Base-by-base conservation (phyloP, 2,329 filamentous ascomycete genomes). In the Corynespora cassiicola region DNA sequence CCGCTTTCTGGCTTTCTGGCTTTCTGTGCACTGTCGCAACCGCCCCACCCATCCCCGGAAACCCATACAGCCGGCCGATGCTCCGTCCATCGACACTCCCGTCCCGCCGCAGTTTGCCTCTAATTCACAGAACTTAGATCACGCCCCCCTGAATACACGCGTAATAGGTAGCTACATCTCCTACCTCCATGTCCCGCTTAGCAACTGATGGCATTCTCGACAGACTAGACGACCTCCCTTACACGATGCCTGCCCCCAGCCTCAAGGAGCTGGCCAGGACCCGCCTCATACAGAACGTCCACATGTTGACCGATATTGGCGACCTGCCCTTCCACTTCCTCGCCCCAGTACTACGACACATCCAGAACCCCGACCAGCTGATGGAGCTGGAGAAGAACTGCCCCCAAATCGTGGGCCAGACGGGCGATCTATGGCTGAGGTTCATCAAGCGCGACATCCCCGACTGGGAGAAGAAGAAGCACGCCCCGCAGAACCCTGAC, bases 371-470 rank as follows among this genome's bases (percentile, higher is more conserved):
- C 2, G 71, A 79, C 28, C 90, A 95, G 64, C 81, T 97, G 20
- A 70, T 74, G 50, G 67, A 77, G 39, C 78, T 96, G 42, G 91
- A 96, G 70, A 46, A 78, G 33, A 83, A 84, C 59, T 91, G 85
- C 5, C 88, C 90, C 0, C 88, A 95, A 49, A 78, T 96, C 34
- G 75, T 80, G 45, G 82, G 82, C 23, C 76, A 87, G 39, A 84
- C 84, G 24, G 78, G 74, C 14, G 86, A 90, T 54, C 74, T 92
- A 45, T 96, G 92, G 92, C 70, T 82, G 26, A 79, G 81, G 18
- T 80, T 96, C 58, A 94, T 97, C 66, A 79, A 81, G 34, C 81
- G 84, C 31, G 84, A 96, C 56, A 88, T 96, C 46, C 83, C 84
- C 2, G 72, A 81, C 39, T 85, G 83, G 66, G 75, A 84, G 26